Base-by-base conservation (phyloP, 768 basidiomycete genomes). In the Leccinum imitatum region DNA sequence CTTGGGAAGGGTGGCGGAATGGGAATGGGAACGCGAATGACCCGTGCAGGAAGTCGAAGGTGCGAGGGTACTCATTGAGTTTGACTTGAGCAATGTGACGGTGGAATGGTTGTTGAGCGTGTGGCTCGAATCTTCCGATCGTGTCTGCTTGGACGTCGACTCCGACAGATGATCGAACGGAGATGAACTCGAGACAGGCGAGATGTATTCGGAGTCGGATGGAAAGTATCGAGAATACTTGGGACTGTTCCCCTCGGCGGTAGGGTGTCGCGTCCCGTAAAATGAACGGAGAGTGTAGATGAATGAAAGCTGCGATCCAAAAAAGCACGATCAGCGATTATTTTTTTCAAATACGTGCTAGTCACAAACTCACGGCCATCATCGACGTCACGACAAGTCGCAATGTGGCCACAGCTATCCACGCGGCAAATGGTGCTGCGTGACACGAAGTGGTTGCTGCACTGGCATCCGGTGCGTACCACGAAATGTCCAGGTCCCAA, bases 401-500 rank as follows among this genome's bases (percentile, higher is more conserved):
- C 53, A 84, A 57, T 51, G 80, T 63, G 0, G 85, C 77, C 9
- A 85, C 76, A 46, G 75, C 74, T 21, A 87, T 67, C 89, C 87
- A 91, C 8, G 75, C 71, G 1, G 76, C 73, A 79, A 83, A 85
- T 3, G 65, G 4, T 30, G 51, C 54, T 0, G 63, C 39, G 23
- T 44, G 57, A 52, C 73, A 75, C 5, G 59, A 52, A 10, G 61
- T 56, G 3, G 61, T 35, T 11, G 15, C n/a, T 53, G 71, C 56
- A 51, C 61, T 63, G 50, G 69, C 78, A 56, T 59, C 58, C 51
- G 60, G 73, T 13, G 77, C 75, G 5, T 83, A 80, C 90, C 90
- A 91, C 10, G 86, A 73, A 47, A 85, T 76, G 67, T 91, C 90
- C 47, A 90, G 75, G 62, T 89, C 85, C 74, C 87, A 77, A 50